Evolutionary conservation across 2,329 filamentous ascomycete genomes (phyloP), one percentile per base, ranked within the genome.

Genomic region (Cladosporium sp.): DNA sequence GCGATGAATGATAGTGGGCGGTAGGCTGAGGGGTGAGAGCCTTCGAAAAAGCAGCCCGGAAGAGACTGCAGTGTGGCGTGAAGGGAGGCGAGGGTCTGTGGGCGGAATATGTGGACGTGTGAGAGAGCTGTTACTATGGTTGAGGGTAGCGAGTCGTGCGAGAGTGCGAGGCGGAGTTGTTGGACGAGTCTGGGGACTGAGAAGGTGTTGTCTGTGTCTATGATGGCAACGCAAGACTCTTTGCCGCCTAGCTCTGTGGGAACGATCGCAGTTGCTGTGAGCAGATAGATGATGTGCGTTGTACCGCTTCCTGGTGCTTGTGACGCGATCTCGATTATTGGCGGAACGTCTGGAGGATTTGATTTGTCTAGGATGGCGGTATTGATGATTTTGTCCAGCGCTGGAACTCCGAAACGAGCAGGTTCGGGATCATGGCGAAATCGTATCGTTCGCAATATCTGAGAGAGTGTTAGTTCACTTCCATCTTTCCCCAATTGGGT

Each of bases 41-140:
- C 10, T 65, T 79, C 68, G 67, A 86, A 79, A 8, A 89, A 80
- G 72, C 88, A 86, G 0, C 69, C 52, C 18, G 81, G 79, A 0
- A 89, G 72, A 0, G 70, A 68, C 2, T 75, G 67, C 0, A 89
- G 71, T 0, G 84, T 85, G 7, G 81, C 73, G 2, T 87, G 75
- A 0, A 88, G 75, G 2, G 82, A 79, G 2, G 75, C 56, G 28
- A 84, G 84, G 1, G 83, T 84, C 53, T 83, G 79, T 0, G 86
- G 85, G 2, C 78, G 81, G 76, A 88, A 85, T 67, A 89, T 78
- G 72, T 89, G 86, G 44, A 89, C 74, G 70, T 89, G 86, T 31
- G 76, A 71, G 0, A 89, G 76, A 4, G 79, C 75, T 11, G 64
- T 56, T 31, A 40, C 53, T 35, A 40, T 59, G 26, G 16, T 67